These are phyloP conservation scores for Penicillium canescens DNA, from an alignment of 495 filamentous ascomycete species.

Conservation along the genomic window DNA sequence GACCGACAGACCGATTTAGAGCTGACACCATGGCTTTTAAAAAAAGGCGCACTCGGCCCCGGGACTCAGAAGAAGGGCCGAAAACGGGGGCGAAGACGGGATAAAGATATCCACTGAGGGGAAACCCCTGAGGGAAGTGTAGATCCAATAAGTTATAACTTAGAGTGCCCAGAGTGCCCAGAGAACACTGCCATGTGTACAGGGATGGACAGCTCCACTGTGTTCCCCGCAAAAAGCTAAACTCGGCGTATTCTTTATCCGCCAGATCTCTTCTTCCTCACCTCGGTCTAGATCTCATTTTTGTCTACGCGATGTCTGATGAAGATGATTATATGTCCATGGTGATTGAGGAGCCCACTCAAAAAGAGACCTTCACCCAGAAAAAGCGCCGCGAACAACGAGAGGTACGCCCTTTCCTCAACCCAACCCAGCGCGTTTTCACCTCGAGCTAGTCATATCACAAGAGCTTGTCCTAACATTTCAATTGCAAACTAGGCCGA, in stretches of 20 bases:
- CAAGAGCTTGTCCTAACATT: not conserved
- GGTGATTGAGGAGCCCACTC: slow-evolving; percentile 54
- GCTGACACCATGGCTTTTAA: slow-evolving; percentile 5
- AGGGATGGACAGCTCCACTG: not conserved
- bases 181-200: too few species aligned
- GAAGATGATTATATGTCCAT: slow-evolving; percentile 70
- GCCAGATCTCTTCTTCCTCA: not conserved
- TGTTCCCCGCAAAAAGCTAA: slow-evolving; percentile 26
- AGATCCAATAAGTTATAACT: too few species aligned
- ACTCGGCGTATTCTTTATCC: slow-evolving; percentile 3
- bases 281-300: not conserved
- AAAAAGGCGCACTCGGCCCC: slow-evolving; percentile 1
- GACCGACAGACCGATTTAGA: slow-evolving; percentile 1
- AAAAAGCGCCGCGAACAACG: slow-evolving; percentile 54
- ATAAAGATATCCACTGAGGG: too few species aligned
- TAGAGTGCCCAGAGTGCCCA: too few species aligned
- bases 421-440: not conserved
- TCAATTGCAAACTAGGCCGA: slow-evolving; percentile 32
- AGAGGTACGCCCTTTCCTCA: slow-evolving; percentile 40
- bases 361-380: slow-evolving; percentile 59
- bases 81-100: not conserved
- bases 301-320: slow-evolving; percentile 31
- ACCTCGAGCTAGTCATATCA: not conserved
- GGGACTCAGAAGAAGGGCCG: slow-evolving; percentile 7
- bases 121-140: too few species aligned